Evolutionary conservation across 345 rosid genomes (phyloP).

Genomic region (Eucalyptus virginea): DNA sequence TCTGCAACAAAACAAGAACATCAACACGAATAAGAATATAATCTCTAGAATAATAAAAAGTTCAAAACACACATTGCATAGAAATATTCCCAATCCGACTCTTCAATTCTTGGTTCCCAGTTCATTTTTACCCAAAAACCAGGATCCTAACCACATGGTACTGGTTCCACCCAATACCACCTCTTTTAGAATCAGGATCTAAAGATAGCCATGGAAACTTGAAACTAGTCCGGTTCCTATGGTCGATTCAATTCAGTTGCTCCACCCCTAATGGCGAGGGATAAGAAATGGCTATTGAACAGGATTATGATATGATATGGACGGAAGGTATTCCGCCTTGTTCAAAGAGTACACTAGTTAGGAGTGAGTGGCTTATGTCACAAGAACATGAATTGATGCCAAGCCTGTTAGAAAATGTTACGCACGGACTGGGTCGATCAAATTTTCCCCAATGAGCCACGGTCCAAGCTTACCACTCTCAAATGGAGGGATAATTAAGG

Average conservation of each 20-base stretch:
- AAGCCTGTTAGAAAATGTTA: neutral
- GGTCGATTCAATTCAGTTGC: too few species aligned
- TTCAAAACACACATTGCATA: too few species aligned
- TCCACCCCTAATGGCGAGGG: too few species aligned
- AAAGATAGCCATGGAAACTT: too few species aligned
- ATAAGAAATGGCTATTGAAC: neutral
- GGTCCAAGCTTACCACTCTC: neutral
- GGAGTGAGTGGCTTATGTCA: neutral
- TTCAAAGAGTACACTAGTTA: neutral
- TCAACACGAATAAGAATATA: neutral
- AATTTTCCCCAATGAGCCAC: neutral
- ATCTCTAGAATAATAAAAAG: too few species aligned
- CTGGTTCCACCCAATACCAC: too few species aligned
- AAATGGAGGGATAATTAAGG: neutral
- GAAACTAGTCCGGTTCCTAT: too few species aligned
- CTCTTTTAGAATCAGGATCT: too few species aligned
- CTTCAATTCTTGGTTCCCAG: too few species aligned
- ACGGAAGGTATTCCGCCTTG: neutral
- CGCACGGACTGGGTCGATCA: neutral
- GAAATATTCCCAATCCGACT: too few species aligned
- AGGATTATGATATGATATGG: neutral
- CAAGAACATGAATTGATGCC: neutral
- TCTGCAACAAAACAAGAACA: neutral
- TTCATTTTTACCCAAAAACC: too few species aligned
- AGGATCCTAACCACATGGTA: too few species aligned